Evolutionary conservation across 108 stramenopile species (phyloP).

Genomic region (Licmophora abbreviata): DNA sequence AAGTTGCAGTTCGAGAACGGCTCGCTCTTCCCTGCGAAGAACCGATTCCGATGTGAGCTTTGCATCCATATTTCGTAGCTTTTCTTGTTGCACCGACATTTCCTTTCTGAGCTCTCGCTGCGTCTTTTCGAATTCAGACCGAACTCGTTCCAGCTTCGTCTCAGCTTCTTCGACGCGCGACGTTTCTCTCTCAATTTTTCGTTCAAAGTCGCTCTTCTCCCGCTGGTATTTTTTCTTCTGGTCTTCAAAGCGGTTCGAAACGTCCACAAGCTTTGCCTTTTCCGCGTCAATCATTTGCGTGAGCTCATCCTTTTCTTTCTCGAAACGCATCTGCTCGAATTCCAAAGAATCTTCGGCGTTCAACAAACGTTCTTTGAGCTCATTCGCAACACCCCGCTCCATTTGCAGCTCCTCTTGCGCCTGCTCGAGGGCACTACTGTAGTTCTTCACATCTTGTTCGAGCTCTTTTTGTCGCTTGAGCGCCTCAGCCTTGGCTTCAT

Average conservation of each 20-base stretch:
- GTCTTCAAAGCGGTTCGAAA: background rate
- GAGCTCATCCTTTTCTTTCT: slow-evolving; percentile 24
- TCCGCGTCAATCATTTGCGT: slow-evolving; percentile 17
- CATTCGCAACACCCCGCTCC: slow-evolving; percentile 13
- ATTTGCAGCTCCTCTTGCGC: slow-evolving; percentile 13
- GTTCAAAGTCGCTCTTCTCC: background rate
- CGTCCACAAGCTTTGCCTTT: slow-evolving; percentile 8
- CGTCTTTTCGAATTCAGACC: too few species aligned
- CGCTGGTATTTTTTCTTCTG: background rate
- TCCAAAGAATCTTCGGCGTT: slow-evolving; percentile 42
- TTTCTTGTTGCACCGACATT: too few species aligned
- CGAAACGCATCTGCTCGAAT: slow-evolving; percentile 46
- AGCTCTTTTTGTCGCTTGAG: slow-evolving; percentile 6
- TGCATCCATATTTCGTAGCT: too few species aligned
- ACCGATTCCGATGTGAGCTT: too few species aligned
- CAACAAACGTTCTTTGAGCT: slow-evolving; percentile 18
- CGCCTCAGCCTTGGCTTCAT: background rate
- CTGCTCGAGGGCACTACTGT: slow-evolving; percentile 12
- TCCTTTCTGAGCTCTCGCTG: too few species aligned
- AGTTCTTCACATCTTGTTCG: slow-evolving; percentile 18
- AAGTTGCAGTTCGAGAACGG: background rate
- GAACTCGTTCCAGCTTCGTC: too few species aligned
- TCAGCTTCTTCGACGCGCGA: too few species aligned
- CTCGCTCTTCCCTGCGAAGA: background rate
- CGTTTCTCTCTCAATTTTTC: background rate